Base-by-base conservation (phyloP, 2,329 filamentous ascomycete species). In the Elsinoe australis region DNA sequence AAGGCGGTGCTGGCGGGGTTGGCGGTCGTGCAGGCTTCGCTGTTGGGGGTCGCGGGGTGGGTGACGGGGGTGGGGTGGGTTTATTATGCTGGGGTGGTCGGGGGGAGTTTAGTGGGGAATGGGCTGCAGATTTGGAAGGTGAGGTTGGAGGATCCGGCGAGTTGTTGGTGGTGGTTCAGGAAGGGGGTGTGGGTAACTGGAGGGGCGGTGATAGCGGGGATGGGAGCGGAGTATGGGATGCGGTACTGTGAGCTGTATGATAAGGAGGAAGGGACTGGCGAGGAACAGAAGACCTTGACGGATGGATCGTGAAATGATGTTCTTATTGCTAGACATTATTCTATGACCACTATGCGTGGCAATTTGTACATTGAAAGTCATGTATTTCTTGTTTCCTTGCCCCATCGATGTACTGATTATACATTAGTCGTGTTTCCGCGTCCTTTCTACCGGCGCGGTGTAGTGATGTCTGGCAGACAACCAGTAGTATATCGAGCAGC, bases 1-100 rank as follows among this genome's bases (percentile, higher is more conserved):
- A 94, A 92, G 65, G 69, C 79, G 46, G 80, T 94, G 6, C 67
- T 94, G 50, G 76, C 77, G 1, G 83, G 82, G 0, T 68, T 92
- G 26, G 85, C 83, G 3, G 71, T 75, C 1, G 70, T 76, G 5
- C 87, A 94, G 63, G 67, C 90, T 9, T 75, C 75, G 1, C 66
- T 92, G 10, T 71, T 94, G 28, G 78, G 78, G 3, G 80, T 76
- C 1, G 83, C 85, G 10, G 87, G 87, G 1, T 63, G 76, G 28
- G 78, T 80, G 9, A 73, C 71, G 12, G 76, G 76, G 10, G 70
- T 76, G 15, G 77, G 78, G 1, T 78, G 78, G 1, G 56, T 78
- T 10, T 82, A 77, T 63, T 80, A 76, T 51, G 56, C 71, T 8
- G 76, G 76, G 4, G 75, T 71, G 41, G 79, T 76, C 52, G 78